Conservation (phyloP, 352 stramenopile species). For the Globisporangium okanoganense region DNA sequence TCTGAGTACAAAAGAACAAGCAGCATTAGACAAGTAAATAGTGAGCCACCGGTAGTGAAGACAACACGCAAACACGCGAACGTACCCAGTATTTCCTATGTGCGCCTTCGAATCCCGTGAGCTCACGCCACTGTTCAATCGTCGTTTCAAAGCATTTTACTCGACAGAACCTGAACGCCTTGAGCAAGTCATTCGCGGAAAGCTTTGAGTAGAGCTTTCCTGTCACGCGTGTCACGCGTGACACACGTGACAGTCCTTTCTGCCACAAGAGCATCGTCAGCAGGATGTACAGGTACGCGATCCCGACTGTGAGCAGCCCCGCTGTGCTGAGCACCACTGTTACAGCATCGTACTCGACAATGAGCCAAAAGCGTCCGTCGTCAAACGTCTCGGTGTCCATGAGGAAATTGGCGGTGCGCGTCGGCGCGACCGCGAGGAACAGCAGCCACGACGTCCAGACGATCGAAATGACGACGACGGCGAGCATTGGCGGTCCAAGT, state of each 20-base stretch:
- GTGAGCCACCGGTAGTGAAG: too few relatives aligned
- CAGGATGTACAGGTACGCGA: constrained; percentile 16
- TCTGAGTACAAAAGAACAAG: constrained; percentile 13
- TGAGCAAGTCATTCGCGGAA: neutral
- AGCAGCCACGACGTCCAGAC: constrained; percentile 33
- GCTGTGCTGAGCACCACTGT: constrained; percentile 16
- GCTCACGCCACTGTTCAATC: constrained; percentile 14
- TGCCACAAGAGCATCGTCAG: constrained; percentile 25
- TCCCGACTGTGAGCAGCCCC: constrained; percentile 11
- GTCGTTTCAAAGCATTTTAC: neutral
- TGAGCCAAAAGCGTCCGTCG: constrained; percentile 36
- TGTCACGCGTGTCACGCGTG: neutral
- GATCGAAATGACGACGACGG: constrained; percentile 17
- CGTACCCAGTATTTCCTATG: constrained; percentile 37
- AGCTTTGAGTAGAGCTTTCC: neutral
- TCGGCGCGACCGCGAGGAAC: constrained; percentile 22
- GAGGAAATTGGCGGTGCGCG: constrained; percentile 28
- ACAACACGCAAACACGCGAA: neutral
- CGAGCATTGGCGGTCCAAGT: neutral
- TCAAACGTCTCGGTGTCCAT: constrained; percentile 32
- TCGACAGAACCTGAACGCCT: constrained; percentile 7
- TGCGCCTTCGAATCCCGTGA: constrained; percentile 24
- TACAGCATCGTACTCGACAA: constrained; percentile 13
- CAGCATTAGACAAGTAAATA: neutral
- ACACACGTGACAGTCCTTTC: constrained; percentile 7